These are phyloP conservation scores for Cinchona pubescens DNA, from an alignment of 257 asterid genomes.

Conservation along the genomic window DNA sequence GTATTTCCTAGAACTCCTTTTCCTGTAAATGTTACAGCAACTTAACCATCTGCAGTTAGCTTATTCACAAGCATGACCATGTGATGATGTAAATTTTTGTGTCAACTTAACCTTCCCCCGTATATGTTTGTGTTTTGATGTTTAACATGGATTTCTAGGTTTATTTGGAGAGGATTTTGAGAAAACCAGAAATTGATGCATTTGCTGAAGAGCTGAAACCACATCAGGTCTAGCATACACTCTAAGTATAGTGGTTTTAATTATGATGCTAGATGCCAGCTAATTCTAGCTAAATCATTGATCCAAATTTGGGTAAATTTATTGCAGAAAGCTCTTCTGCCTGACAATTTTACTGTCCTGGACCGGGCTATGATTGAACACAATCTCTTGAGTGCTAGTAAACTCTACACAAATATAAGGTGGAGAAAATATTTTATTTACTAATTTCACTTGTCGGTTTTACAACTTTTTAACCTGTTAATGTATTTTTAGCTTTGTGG, in stretches of 20 bases:
- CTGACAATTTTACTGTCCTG: slow-evolving; percentile 91
- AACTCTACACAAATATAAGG: slow-evolving; percentile 95
- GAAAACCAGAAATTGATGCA: slow-evolving; percentile 96
- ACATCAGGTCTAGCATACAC: slow-evolving; percentile 65
- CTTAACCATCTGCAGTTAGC: neutral
- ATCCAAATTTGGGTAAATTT: slow-evolving; percentile 10
- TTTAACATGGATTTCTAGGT: slow-evolving; percentile 53
- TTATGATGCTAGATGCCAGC: neutral
- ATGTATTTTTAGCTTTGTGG: neutral
- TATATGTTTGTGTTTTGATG: neutral
- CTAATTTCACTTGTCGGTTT: neutral
- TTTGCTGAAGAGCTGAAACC: slow-evolving; percentile 96
- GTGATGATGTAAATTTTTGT: neutral
- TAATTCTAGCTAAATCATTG: slow-evolving; percentile 15
- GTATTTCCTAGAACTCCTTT: slow-evolving; percentile 36
- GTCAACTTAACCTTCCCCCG: neutral
- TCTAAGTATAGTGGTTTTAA: neutral
- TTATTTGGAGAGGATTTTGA: slow-evolving; percentile 91
- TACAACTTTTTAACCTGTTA: neutral
- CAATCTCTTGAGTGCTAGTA: slow-evolving; percentile 95
- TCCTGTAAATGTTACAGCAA: slow-evolving; percentile 6
- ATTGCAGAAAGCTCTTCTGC: slow-evolving; percentile 82
- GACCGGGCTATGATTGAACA: slow-evolving; percentile 99
- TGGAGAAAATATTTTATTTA: slow-evolving; percentile 20
- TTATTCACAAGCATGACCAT: neutral